Base-by-base conservation (phyloP, 257 asterid species). In the Nicotiana knightiana region DNA sequence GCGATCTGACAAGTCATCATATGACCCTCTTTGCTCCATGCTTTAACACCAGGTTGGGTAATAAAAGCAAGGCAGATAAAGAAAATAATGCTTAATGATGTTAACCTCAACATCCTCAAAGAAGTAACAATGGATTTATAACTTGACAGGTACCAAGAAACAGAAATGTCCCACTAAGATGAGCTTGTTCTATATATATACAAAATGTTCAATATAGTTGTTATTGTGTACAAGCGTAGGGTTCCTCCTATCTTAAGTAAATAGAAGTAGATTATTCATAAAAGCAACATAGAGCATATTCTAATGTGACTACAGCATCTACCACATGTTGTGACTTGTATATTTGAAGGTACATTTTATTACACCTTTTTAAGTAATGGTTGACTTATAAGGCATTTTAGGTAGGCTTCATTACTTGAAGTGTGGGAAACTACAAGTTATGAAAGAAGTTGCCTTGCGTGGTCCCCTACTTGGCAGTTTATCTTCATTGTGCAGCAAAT, bases 11-110 rank as follows among this genome's bases (percentile, higher is more conserved):
- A 95, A 9, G 99, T 93, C 97, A 93, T 93, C 82, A 82, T 86
- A 85, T 95, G 97, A 11, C 98, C 97, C 64, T 95, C 99, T 88
- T 92, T 95, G 87, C 99, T 92, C 99, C 99, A 95, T 82, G 95
- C 97, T 86, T 82, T 79, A 86, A 87, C 97, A 64, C 78, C 68
- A 51, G 87, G 85, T 53, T 85, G 83, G 61, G 54, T n/a, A 77
- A 88, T 84, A 78, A 85, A 46, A 85, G 85, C 89, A 81, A 84
- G 18, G 85, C 84, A 88, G 3, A 87, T 26, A 67, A 87, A 46
- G 76, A 75, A 85, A 76, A 83, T 83, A 8, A 83, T n/a, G 84
- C 86, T 57, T 35, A 53, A 84, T 4, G 79, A 58, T 84, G 67
- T 77, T 55, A 76, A 43, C 35, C 68, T 71, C 77, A 80, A 77